phyloP scores from a whole-genome alignment of 1,284 basidiomycete genomes.

The Malassezia restricta region DNA sequence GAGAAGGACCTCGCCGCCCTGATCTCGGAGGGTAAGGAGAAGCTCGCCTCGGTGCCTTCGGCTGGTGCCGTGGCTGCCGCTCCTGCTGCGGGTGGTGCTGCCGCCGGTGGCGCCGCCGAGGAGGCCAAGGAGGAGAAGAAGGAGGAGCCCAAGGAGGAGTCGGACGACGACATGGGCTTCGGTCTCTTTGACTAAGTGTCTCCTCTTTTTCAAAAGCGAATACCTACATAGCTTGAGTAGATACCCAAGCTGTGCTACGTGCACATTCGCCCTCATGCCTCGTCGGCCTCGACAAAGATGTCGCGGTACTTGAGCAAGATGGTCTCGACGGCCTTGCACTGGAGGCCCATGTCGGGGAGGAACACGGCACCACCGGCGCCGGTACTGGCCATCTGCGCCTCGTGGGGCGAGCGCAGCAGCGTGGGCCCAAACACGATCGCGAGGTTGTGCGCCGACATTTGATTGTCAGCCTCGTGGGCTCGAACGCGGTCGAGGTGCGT shows the following conservation, averaged over 20 bases:
- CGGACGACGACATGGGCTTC: constrained; percentile 44
- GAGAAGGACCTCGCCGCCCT: constrained; percentile 85
- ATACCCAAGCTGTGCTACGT: not conserved
- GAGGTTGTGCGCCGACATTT: constrained; percentile 86
- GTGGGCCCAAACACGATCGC: constrained; percentile 97
- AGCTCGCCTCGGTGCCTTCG: constrained; percentile 74
- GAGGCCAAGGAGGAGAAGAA: constrained; percentile 54
- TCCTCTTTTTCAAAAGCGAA: not conserved
- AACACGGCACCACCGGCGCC: constrained; percentile 16
- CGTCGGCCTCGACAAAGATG: constrained; percentile 39
- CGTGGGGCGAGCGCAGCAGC: constrained; percentile 48
- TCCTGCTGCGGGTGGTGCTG: constrained; percentile 51
- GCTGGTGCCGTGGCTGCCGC: constrained; percentile 43
- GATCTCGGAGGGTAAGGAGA: constrained; percentile 80
- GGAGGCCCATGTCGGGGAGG: constrained; percentile 42
- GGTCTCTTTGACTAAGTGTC: constrained; percentile 42
- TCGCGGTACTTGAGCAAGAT: constrained; percentile 41
- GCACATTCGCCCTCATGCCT: not conserved
- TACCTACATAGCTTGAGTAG: not conserved
- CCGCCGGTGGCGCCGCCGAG: constrained; percentile 56
- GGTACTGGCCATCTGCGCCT: constrained; percentile 1
- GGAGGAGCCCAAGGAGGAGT: constrained; percentile 46
- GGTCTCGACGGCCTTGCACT: constrained; percentile 42
- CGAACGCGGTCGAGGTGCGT: constrained; percentile 63
- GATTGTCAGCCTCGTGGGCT: constrained; percentile 54